Base-by-base conservation (phyloP, 345 rosid genomes). In the Salix suchowensis region DNA sequence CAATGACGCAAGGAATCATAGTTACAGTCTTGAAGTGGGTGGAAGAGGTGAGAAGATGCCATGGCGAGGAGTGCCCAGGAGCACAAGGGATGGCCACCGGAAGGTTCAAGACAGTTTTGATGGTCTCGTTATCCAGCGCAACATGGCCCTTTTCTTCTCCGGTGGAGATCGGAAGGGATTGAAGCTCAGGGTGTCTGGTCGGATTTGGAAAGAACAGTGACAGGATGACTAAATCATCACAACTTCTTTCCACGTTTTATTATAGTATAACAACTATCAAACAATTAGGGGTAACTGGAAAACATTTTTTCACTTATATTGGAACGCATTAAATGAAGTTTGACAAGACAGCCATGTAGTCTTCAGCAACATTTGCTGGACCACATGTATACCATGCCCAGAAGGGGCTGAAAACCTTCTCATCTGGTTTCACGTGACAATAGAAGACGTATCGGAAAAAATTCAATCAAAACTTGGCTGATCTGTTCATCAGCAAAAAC, bases 161-260 rank as follows among this genome's bases (percentile, higher is more conserved):
- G 94, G 97, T 2, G 94, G 94, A 21, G 97, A 92, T 74, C 74
- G 92, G 83, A 88, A 90, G 74, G 97, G 90, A 68, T 77, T 90
- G 79, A 92, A 92, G 84, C 97, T 90, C 48, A 78, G 97, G 83
- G 97, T 92, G 61, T 88, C 97, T 1, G 97, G 97, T 54, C 81
- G 97, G 65, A 92, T 92, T 55, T 92, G 97, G 97, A 92, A 89
- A 85, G 97, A 92, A 68, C 92, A 88, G 84, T 91, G 80, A 85
- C 44, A 21, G 28, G 42, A 19, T 39, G 13, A 23, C 23, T 58
- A 8, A 23, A 74, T 11, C 39, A 16, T 14, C 42, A 24, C 52
- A 30, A 18, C 67, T 15, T 30, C 36, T n/a, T 55, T n/a, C 13
- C 62, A 9, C 62, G 14, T 55, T 55, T 55, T n/a, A 21, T 46